phyloP scores from a whole-genome alignment of 2,329 filamentous ascomycete genomes.

The Penicillium sp. region DNA sequence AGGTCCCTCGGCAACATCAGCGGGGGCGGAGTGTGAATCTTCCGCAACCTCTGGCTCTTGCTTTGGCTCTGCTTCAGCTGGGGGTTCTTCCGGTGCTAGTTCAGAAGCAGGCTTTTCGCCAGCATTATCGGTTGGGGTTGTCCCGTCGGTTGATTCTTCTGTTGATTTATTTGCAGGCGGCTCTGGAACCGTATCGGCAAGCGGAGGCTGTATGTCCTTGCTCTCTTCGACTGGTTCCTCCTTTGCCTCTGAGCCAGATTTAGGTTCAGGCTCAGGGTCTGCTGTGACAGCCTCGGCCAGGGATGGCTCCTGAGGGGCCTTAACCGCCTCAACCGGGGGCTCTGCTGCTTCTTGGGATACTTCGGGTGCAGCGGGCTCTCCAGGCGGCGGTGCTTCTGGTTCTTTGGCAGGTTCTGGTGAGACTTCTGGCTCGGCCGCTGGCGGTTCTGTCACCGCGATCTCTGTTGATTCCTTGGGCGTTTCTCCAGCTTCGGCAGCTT shows the following conservation, averaged over 20 bases:
- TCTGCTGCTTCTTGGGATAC: neutral
- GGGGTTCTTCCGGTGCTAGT: neutral
- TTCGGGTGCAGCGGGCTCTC: conserved; percentile 6
- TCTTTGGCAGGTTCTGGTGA: conserved; percentile 11
- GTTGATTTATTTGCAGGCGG: conserved; percentile 10
- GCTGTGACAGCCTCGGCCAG: neutral
- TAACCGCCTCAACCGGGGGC: neutral
- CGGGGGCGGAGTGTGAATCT: too few species aligned
- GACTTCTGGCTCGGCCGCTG: neutral
- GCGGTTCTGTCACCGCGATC: neutral
- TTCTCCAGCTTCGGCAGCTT: conserved; percentile 7
- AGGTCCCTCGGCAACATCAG: conserved; percentile 15
- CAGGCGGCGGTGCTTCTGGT: conserved; percentile 1
- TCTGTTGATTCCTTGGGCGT: neutral
- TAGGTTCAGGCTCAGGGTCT: conserved; percentile 4
- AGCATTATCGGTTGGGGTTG: neutral
- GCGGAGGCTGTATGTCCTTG: neutral
- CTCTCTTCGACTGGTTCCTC: neutral
- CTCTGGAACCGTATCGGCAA: conserved; percentile 1
- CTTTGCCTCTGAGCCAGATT: neutral
- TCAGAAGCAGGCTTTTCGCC: conserved; percentile 7
- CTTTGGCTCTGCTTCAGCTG: too few species aligned
- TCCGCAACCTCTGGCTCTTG: too few species aligned
- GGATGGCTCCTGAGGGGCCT: conserved; percentile 1
- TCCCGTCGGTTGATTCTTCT: neutral